Conservation (phyloP, 1,284 basidiomycete genomes). For the Melampsora americana region DNA sequence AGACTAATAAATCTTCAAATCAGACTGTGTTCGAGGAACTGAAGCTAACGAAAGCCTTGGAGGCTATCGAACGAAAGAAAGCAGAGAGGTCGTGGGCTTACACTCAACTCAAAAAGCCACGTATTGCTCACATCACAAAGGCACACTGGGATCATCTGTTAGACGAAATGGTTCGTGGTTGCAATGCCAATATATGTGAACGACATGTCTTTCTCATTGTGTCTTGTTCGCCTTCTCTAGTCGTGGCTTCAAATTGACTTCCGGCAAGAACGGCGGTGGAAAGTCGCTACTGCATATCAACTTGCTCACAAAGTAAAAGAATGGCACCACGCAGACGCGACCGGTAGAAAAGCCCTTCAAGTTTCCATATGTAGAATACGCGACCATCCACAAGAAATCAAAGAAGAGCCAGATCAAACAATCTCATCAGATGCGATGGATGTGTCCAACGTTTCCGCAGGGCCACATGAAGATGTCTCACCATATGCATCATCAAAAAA, state of each 20-base stretch:
- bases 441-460: background rate
- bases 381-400: no score
- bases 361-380: background rate
- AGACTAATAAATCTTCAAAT: constrained; percentile 4
- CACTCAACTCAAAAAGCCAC: constrained; percentile 89
- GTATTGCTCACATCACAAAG: constrained; percentile 74
- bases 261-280: constrained; percentile 90
- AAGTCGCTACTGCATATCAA: constrained; percentile 57
- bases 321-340: constrained; percentile 26
- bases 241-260: constrained; percentile 97
- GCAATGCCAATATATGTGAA: background rate
- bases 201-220: background rate
- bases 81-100: constrained; percentile 81
- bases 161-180: constrained; percentile 80
- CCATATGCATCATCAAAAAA: constrained; percentile 19
- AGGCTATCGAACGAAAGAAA: constrained; percentile 81
- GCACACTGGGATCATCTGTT: constrained; percentile 93
- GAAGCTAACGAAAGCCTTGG: constrained; percentile 65
- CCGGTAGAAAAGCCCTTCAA: constrained; percentile 15
- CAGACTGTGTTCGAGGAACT: constrained; percentile 46
- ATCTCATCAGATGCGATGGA: no score
- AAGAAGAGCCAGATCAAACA: no score
- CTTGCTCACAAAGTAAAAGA: constrained; percentile 12
- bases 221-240: constrained; percentile 56
- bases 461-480: background rate